Conservation (phyloP, 257 asterid genomes). For the Oldenlandia corymbosa region DNA sequence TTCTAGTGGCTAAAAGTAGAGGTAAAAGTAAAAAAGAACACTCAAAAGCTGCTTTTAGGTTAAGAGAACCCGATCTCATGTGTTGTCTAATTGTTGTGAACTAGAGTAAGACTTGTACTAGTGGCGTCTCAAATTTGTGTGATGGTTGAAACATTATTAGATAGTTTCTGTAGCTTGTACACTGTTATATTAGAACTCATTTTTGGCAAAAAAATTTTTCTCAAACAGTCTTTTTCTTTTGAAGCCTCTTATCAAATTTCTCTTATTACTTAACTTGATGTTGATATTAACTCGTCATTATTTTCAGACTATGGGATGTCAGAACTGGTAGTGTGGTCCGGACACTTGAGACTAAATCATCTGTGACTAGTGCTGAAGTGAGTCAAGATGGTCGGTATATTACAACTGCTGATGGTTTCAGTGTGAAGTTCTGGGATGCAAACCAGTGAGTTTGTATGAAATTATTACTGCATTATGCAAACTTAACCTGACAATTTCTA, state of each 20-base stretch:
- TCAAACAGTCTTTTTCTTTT: neutral
- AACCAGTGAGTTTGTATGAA: slow-evolving; percentile 26
- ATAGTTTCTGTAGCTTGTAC: neutral
- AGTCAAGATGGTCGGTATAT: slow-evolving; percentile 39
- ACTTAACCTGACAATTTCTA: neutral
- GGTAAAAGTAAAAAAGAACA: neutral
- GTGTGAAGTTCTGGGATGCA: slow-evolving; percentile 40
- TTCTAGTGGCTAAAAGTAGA: neutral
- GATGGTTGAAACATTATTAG: too few species aligned
- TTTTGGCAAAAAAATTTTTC: neutral
- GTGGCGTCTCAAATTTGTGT: neutral
- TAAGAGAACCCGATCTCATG: neutral
- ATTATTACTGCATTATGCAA: neutral
- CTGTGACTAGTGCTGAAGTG: slow-evolving; percentile 40
- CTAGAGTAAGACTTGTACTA: neutral
- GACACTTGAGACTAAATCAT: slow-evolving; percentile 34
- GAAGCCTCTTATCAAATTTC: neutral
- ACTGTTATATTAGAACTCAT: neutral
- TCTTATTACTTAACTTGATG: neutral
- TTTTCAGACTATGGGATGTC: slow-evolving; percentile 34
- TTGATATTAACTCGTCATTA: neutral
- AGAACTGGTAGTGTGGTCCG: slow-evolving; percentile 29
- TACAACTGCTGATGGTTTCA: slow-evolving; percentile 37
- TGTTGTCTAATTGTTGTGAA: neutral
- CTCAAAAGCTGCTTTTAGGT: neutral